phyloP scores from a whole-genome alignment of 2,329 filamentous ascomycete species.

The Colletotrichum brevisporum region DNA sequence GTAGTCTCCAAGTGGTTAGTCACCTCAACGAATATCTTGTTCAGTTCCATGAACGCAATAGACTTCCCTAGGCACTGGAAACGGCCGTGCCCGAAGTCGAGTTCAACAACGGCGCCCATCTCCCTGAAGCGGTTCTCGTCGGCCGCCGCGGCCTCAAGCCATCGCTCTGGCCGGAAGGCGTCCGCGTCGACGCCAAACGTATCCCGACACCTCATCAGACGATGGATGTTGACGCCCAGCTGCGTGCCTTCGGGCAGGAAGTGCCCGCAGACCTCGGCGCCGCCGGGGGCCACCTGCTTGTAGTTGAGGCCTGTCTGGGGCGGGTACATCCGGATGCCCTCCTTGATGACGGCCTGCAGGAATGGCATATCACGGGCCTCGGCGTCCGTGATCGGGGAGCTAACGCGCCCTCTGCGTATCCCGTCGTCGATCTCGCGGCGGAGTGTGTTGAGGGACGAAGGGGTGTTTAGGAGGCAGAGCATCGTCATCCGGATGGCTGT shows the following conservation, averaged over 20 bases:
- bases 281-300: slow-evolving; percentile 61
- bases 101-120: slow-evolving; percentile 56
- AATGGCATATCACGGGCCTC: slow-evolving; percentile 57
- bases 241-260: slow-evolving; percentile 54
- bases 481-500: slow-evolving; percentile 60
- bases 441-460: slow-evolving; percentile 59
- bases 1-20: slow-evolving; percentile 9
- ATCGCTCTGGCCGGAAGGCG: slow-evolving; percentile 62
- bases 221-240: slow-evolving; percentile 57
- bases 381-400: slow-evolving; percentile 48
- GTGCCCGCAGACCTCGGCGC: slow-evolving; percentile 53
- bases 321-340: slow-evolving; percentile 65
- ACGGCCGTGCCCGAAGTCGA: slow-evolving; percentile 59
- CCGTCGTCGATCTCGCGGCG: slow-evolving; percentile 62
- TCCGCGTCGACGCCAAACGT: slow-evolving; percentile 62
- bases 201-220: slow-evolving; percentile 53
- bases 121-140: slow-evolving; percentile 46
- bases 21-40: slow-evolving; percentile 61
- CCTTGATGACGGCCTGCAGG: slow-evolving; percentile 66
- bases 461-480: slow-evolving; percentile 65
- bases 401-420: slow-evolving; percentile 24
- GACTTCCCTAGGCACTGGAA: slow-evolving; percentile 61
- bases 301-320: slow-evolving; percentile 63
- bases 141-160: slow-evolving; percentile 54
- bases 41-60: slow-evolving; percentile 59